Percentiles rank a stretch among this genome's conserved stretches.
Evolutionary conservation across 345 rosid genomes (phyloP).

Genomic region (Citropsis articulata): DNA sequence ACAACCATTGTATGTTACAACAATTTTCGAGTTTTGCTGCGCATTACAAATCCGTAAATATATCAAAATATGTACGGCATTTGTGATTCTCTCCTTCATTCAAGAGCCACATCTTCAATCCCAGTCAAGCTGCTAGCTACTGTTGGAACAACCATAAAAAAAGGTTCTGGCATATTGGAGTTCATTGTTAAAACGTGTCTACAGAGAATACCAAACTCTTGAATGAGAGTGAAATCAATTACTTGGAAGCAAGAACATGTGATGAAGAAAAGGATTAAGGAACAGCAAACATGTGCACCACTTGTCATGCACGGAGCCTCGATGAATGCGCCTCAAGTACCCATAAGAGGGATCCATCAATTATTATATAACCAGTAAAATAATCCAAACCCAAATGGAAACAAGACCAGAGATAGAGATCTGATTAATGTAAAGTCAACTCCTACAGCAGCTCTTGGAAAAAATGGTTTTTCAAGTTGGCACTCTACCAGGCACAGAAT

Average conservation of each 20-base stretch:
- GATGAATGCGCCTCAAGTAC: neutral
- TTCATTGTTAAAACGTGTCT: neutral
- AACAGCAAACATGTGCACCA: conserved; percentile 8
- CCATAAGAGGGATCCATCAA: neutral
- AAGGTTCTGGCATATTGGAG: neutral
- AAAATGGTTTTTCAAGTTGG: neutral
- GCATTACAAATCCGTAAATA: too few species aligned
- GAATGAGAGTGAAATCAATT: neutral
- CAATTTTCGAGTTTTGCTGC: too few species aligned
- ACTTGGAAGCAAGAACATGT: conserved; percentile 19
- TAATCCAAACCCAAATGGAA: neutral
- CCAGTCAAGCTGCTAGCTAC: neutral
- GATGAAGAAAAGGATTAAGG: neutral
- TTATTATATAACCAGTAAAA: neutral
- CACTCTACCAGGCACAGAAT: conserved; percentile 1
- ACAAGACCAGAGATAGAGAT: neutral
- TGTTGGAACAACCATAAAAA: neutral
- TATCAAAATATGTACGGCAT: too few species aligned
- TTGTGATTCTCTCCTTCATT: too few species aligned
- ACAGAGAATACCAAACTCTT: neutral
- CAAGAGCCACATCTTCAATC: neutral
- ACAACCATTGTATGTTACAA: too few species aligned
- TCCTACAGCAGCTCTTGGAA: neutral
- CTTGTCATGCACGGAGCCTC: conserved; percentile 13
- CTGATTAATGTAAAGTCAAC: conserved; percentile 20